Base-by-base conservation (phyloP, 331 rosid genomes). In the Telfairia occidentalis region DNA sequence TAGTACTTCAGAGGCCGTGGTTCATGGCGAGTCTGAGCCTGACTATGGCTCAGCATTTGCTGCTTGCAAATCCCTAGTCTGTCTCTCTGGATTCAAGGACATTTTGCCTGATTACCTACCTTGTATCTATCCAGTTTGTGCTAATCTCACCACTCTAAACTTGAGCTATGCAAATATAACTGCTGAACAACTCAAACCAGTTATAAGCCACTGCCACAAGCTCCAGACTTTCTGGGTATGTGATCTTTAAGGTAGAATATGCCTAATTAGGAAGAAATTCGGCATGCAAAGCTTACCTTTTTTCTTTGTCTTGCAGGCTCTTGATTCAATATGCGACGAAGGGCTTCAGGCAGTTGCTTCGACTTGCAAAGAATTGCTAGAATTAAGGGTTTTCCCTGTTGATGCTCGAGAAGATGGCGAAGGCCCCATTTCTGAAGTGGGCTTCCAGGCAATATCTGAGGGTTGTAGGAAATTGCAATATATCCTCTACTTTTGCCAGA, bases 291-390 rank as follows among this genome's bases (percentile, higher is more conserved):
- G 73, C 78, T 75, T 63, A 80, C 28, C 16, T 4, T 35, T 32
- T n/a, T 28, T 78, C 64, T 74, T 23, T 18, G 19, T 24, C 3
- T n/a, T 85, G 84, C 83, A 92, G 97, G 96, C 83, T 7, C 88
- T 92, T 13, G 97, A 92, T 83, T 80, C 97, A 40, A 81, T 92
- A 49, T 76, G 93, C 19, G 97, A 92, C 73, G 97, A 92, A 76
- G 97, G 97, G 52, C 97, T 92, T 49, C 86, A 86, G 79, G 97
- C 93, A 3, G 97, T 89, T 75, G 96, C 97, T 73, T 84, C 84
- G n/a, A 80, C 91, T 74, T 92, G 97, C 86, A 92, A 86, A 80
- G 93, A 89, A 46, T 69, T 92, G 42, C 93, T 79, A 0, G 97
- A 92, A 77, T 92, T 92, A 37, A 82, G 97, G 28, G 97, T 92